phyloP scores from a whole-genome alignment of 2,329 filamentous ascomycete genomes.

The Chaetomium globosum region DNA sequence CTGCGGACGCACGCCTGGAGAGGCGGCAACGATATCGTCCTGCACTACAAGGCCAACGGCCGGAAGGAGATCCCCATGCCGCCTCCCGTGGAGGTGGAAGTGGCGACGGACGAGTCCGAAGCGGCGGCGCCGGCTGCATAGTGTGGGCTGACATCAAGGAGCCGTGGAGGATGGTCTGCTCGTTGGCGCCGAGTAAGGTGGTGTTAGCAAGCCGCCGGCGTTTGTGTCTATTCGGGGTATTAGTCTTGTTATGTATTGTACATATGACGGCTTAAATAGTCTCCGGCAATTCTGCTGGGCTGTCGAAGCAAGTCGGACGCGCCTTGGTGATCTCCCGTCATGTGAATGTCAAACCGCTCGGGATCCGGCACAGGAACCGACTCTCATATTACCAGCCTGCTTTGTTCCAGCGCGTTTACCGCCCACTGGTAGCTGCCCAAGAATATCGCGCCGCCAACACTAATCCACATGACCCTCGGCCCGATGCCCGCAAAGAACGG shows the following conservation, averaged over 20 bases:
- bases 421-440: constrained; percentile 90
- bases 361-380: neutral
- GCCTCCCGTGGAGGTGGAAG: constrained; percentile 26
- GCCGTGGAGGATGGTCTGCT: neutral
- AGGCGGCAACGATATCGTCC: constrained; percentile 85
- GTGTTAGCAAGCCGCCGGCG: neutral
- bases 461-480: constrained; percentile 91
- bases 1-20: constrained; percentile 93
- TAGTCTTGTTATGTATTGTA: constrained; percentile 24
- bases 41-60: constrained; percentile 93
- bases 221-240: constrained; percentile 22
- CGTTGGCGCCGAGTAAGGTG: neutral
- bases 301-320: neutral
- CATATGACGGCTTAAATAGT: constrained; percentile 23
- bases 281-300: neutral
- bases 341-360: neutral
- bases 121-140: constrained; percentile 18
- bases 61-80: constrained; percentile 62
- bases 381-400: constrained; percentile 18
- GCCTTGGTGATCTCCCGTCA: neutral
- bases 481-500: constrained; percentile 77
- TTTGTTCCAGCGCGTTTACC: constrained; percentile 68
- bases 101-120: constrained; percentile 20
- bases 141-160: constrained; percentile 1
- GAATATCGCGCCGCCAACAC: constrained; percentile 90